Evolutionary conservation across 2,329 filamentous ascomycete species (phyloP).

Genomic region (Penicillium sp.): DNA sequence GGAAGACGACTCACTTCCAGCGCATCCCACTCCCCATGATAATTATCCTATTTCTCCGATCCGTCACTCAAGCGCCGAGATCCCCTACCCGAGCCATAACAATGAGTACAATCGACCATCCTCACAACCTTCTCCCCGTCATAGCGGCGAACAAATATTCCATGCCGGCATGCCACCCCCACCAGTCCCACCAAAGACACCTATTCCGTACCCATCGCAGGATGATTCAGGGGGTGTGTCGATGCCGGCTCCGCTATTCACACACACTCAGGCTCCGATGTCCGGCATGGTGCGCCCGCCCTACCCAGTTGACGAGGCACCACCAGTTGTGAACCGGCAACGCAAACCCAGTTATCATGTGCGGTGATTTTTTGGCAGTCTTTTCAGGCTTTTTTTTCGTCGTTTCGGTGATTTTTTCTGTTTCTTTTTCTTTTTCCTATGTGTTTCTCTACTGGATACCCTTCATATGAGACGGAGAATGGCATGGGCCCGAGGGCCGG

Average conservation of each 20-base stretch:
- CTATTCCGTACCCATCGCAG: constrained; percentile 57
- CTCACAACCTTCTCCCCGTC: constrained; percentile 35
- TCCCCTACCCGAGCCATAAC: constrained; percentile 39
- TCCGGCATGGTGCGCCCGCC: constrained; percentile 53
- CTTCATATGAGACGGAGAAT: constrained; percentile 18
- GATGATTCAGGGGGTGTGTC: constrained; percentile 29
- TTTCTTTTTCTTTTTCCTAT: constrained; percentile 1
- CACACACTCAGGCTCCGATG: constrained; percentile 18
- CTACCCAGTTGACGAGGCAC: constrained; percentile 79
- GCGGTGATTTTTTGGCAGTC: constrained; percentile 36
- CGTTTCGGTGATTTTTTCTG: neutral
- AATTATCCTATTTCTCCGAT: constrained; percentile 21
- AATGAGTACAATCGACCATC: constrained; percentile 36
- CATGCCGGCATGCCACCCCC: constrained; percentile 58
- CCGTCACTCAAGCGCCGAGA: constrained; percentile 29
- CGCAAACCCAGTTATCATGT: constrained; percentile 75
- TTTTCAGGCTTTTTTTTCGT: constrained; percentile 1
- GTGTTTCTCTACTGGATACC: constrained; percentile 17
- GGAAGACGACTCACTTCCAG: constrained; percentile 33
- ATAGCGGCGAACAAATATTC: constrained; percentile 36
- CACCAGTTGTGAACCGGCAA: constrained; percentile 81
- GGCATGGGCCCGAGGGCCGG: constrained; percentile 3
- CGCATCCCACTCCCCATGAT: constrained; percentile 33
- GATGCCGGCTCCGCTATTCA: constrained; percentile 39
- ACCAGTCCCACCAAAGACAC: constrained; percentile 75